Evolutionary conservation across 805 yeast species (phyloP).

Genomic region (Lachancea thermotolerans): DNA sequence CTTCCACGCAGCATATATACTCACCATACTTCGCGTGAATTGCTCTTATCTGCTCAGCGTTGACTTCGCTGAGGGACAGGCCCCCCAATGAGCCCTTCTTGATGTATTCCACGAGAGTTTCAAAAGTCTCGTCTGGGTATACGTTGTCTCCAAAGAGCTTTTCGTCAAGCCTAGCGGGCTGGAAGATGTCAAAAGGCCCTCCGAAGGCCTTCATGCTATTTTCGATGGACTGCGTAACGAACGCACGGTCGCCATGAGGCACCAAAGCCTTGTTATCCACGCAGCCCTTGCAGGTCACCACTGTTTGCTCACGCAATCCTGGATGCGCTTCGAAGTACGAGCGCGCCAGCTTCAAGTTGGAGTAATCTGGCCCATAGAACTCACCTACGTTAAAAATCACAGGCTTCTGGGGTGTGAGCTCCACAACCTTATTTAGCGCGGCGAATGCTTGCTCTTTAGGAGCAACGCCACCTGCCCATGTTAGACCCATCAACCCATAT

Average conservation of each 20-base stretch:
- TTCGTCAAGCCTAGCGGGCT: constrained; percentile 62
- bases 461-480: constrained; percentile 57
- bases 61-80: constrained; percentile 68
- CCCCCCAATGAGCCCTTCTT: constrained; percentile 62
- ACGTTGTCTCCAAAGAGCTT: constrained; percentile 18
- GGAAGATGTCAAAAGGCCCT: constrained; percentile 54
- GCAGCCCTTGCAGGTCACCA: constrained; percentile 67
- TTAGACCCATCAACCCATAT: constrained; percentile 76
- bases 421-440: constrained; percentile 46
- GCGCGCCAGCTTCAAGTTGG: constrained; percentile 50
- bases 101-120: constrained; percentile 49
- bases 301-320: constrained; percentile 46
- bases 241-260: constrained; percentile 48
- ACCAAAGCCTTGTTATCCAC: constrained; percentile 29
- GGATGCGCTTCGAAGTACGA: constrained; percentile 55
- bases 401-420: constrained; percentile 37
- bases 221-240: constrained; percentile 43
- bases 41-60: constrained; percentile 50
- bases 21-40: constrained; percentile 44
- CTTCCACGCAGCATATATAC: constrained; percentile 64
- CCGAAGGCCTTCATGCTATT: constrained; percentile 36
- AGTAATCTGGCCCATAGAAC: constrained; percentile 56
- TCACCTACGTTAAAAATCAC: constrained; percentile 65
- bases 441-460: constrained; percentile 48
- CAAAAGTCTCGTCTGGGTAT: constrained; percentile 47